Conservation (phyloP, 371 early-diverging fungal genomes). For the Fennellomyces sp. region DNA sequence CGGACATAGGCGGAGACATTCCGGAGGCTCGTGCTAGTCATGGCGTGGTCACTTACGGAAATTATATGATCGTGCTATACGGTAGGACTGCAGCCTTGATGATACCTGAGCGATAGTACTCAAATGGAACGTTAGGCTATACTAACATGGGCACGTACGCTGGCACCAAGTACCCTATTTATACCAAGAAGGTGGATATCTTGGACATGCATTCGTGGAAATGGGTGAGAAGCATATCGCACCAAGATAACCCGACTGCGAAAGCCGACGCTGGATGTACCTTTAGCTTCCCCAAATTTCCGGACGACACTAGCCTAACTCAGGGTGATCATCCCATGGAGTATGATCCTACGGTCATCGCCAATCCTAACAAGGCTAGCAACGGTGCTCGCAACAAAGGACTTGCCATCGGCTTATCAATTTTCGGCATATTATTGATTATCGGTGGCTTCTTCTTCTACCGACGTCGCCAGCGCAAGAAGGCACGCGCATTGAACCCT, state of each 20-base stretch:
- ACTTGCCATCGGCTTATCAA: constrained; percentile 31
- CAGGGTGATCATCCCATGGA: constrained; percentile 9
- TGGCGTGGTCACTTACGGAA: constrained; percentile 30
- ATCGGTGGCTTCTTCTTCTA: constrained; percentile 16
- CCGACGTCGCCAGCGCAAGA: constrained; percentile 16
- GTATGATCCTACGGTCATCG: constrained; percentile 20
- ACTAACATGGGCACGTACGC: neutral
- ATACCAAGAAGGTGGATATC: constrained; percentile 27
- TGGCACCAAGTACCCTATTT: neutral
- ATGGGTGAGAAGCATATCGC: constrained; percentile 32
- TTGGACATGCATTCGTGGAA: constrained; percentile 40
- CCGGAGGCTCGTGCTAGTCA: constrained; percentile 37
- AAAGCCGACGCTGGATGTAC: constrained; percentile 12
- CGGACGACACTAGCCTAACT: neutral
- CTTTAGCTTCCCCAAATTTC: constrained; percentile 22
- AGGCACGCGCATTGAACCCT: constrained; percentile 32
- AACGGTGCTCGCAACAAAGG: constrained; percentile 28
- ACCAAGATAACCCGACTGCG: constrained; percentile 1
- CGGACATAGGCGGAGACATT: constrained; percentile 20
- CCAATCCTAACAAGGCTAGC: constrained; percentile 11
- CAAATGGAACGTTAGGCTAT: neutral
- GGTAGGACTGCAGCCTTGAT: constrained; percentile 12
- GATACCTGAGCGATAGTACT: no score
- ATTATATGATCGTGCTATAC: constrained; percentile 42
- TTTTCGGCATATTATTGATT: constrained; percentile 15